Conservation (phyloP, 2,329 filamentous ascomycete species). For the Harringtonia aguacate region DNA sequence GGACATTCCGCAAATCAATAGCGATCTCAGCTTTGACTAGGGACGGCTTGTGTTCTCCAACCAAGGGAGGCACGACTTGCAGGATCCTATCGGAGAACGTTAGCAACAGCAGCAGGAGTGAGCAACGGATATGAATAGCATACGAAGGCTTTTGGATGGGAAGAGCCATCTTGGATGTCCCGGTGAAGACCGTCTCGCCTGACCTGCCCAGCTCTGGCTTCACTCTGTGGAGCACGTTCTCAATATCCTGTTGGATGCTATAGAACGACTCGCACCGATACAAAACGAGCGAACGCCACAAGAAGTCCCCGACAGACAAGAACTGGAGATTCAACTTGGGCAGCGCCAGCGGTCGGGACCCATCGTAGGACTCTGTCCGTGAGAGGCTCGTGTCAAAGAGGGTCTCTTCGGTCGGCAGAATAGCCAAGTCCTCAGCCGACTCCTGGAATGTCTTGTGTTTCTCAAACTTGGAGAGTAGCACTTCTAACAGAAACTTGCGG, state of each 20-base stretch:
- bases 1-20: constrained; percentile 72
- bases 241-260: constrained; percentile 83
- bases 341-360: constrained; percentile 75
- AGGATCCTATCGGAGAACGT: constrained; percentile 50
- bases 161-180: constrained; percentile 86
- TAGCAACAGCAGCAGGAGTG: constrained; percentile 3
- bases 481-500: constrained; percentile 57
- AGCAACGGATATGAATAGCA: constrained; percentile 10
- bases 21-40: constrained; percentile 77
- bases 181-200: constrained; percentile 64
- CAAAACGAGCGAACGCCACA: constrained; percentile 88
- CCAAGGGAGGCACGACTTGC: constrained; percentile 71
- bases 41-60: constrained; percentile 76
- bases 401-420: constrained; percentile 73
- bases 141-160: constrained; percentile 70
- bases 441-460: constrained; percentile 76
- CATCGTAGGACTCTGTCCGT: constrained; percentile 78
- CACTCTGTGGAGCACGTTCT: constrained; percentile 68
- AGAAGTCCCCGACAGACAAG: constrained; percentile 84
- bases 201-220: constrained; percentile 55
- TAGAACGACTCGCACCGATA: constrained; percentile 91
- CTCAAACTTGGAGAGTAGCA: constrained; percentile 66
- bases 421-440: constrained; percentile 53
- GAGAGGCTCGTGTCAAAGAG: constrained; percentile 73
- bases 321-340: constrained; percentile 96